Evolutionary conservation across 352 stramenopile genomes (phyloP).

Genomic region (Phytophthora hibernalis): DNA sequence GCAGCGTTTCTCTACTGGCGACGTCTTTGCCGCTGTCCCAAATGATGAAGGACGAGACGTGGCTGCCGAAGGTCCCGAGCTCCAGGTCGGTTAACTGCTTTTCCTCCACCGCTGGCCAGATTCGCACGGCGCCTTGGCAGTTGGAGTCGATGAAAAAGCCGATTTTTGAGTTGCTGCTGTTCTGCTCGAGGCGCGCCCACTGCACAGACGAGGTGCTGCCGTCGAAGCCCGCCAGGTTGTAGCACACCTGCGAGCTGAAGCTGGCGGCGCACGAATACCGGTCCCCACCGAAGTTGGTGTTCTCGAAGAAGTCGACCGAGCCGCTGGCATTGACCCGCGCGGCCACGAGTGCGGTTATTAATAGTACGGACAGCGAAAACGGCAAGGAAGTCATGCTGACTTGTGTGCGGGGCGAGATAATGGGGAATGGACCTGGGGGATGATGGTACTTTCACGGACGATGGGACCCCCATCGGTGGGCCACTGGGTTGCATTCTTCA

Average conservation of each 20-base stretch:
- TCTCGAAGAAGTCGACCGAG: constrained; percentile 2
- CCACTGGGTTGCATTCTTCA: not conserved
- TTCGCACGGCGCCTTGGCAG: constrained; percentile 2
- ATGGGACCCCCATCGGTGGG: too few species aligned
- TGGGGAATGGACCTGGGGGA: not conserved
- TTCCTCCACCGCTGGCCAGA: constrained; percentile 1
- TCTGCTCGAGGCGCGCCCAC: not conserved
- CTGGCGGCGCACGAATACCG: not conserved
- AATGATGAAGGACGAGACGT: constrained; percentile 3
- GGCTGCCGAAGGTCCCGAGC: not conserved
- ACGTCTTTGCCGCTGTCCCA: constrained; percentile 6
- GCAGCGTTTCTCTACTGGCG: not conserved
- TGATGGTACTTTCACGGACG: not conserved
- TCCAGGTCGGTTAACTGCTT: not conserved
- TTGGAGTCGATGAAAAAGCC: constrained; percentile 3
- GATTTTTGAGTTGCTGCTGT: constrained; percentile 7
- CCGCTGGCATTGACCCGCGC: not conserved
- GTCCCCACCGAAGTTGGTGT: not conserved
- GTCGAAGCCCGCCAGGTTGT: constrained; percentile 1
- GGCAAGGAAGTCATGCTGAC: not conserved
- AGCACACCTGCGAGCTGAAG: constrained; percentile 3
- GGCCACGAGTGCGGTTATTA: not conserved
- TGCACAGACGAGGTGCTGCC: constrained; percentile 2
- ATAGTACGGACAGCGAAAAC: constrained; percentile 3
- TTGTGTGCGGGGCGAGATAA: not conserved